Conservation (phyloP, 495 filamentous ascomycete species). For the Penicillium taxi region DNA sequence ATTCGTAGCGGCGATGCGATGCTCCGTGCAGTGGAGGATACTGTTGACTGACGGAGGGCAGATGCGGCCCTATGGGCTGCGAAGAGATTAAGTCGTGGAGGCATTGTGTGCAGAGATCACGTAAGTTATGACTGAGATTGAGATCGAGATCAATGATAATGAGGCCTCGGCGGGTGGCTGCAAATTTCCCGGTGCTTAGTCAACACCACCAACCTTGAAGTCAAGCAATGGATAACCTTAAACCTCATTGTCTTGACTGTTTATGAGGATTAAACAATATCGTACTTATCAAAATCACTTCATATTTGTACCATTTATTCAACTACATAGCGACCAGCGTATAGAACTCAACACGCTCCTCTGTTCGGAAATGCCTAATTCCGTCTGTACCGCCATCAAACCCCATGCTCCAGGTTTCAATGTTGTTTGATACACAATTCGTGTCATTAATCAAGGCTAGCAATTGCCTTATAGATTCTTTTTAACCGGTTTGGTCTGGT, state of each 20-base stretch:
- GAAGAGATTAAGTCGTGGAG: constrained; percentile 33
- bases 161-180: constrained; percentile 8
- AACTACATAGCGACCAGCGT: no score
- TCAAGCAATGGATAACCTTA: not conserved
- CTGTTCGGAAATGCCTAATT: no score
- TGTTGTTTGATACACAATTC: no score
- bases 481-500: no score
- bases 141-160: constrained; percentile 5
- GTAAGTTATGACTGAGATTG: constrained; percentile 7
- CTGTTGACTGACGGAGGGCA: constrained; percentile 25
- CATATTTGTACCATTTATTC: not conserved
- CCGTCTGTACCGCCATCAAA: no score
- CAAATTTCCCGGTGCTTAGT: constrained; percentile 9
- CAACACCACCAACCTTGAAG: not conserved
- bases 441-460: no score
- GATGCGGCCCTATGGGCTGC: constrained; percentile 29
- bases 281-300: not conserved
- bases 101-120: constrained; percentile 21
- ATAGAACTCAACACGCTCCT: no score
- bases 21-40: constrained; percentile 16
- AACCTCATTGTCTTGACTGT: not conserved
- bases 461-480: not conserved
- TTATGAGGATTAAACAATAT: not conserved
- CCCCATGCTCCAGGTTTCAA: no score
- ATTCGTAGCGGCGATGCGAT: constrained; percentile 20